Evolutionary conservation across 495 filamentous ascomycete species (phyloP), one percentile per base, ranked within the genome.

Genomic region (Clohesyomyces aquaticus): DNA sequence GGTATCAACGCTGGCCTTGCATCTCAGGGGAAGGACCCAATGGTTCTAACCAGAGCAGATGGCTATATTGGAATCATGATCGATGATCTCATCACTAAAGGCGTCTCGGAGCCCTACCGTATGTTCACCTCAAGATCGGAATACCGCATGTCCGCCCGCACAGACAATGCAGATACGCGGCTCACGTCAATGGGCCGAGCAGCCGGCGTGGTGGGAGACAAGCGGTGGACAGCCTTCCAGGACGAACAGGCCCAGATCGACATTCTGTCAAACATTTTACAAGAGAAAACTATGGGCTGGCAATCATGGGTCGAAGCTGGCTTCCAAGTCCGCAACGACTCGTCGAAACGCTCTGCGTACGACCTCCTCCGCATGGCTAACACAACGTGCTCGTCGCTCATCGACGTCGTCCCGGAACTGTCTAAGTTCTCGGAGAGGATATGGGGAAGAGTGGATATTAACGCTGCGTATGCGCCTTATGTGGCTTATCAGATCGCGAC

Each of bases 41-140:
- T 96, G 62, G 82, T 81, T 1, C 80, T 98, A 18, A 85, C 83
- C n/a, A 81, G 94, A 59, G 87, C 88, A 12, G 94, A 98, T 74
- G 91, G 89, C 16, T 98, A 97, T 73, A 97, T 98, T 73, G 94
- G 94, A 54, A 87, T 98, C 77, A 96, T 98, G 94, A 94, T 98
- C 73, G 94, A 98, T 76, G 94, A 98, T 73, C 86, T 98, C 46
- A 87, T 96, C 75, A 98, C 94, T 28, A 98, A 97, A 76, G 94
- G 94, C 47, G 93, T 98, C 12, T 91, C 89, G 9, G 94, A 98
- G 76, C 94, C 94, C 0, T 98, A 98, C 77, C 86, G 94, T 63
- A 98, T 98, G 95, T 98, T 98, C 80, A 98, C 94, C 8, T 91
- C 91, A 18, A 87, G 94, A 58, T 93, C 87, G 77, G 94, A 98